Conservation (phyloP, 176 grass and related monocot genomes). For the bread wheat (Triticum aestivum) region DNA sequence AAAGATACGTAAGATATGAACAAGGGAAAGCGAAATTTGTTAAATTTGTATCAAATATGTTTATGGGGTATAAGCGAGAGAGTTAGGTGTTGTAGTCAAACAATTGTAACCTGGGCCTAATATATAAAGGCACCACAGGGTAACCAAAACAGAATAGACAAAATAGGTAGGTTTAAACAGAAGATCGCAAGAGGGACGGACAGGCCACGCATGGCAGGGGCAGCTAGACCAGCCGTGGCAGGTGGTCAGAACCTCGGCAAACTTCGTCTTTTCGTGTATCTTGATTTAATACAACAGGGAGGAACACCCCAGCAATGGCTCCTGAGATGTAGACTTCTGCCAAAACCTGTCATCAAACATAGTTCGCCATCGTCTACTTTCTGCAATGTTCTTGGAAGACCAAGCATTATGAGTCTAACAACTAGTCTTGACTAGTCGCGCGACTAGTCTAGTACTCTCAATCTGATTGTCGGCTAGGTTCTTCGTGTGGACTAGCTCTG, state of each 20-base stretch:
- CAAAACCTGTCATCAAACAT: not conserved
- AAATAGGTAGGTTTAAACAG: conserved; percentile 1
- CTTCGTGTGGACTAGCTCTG: too few species aligned
- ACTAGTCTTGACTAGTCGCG: too few species aligned
- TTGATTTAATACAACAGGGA: not conserved
- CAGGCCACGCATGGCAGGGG: not conserved
- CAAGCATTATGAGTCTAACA: not conserved
- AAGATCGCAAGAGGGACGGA: not conserved
- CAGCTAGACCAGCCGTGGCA: not conserved
- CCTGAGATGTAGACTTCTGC: not conserved
- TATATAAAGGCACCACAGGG: not conserved
- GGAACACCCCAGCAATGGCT: not conserved
- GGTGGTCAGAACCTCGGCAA: not conserved
- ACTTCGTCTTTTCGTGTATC: not conserved
- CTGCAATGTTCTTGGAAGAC: not conserved
- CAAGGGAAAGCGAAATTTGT: conserved; percentile 26
- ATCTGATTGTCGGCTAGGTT: too few species aligned
- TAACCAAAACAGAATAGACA: conserved; percentile 6
- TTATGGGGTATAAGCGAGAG: not conserved
- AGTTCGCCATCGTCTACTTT: not conserved
- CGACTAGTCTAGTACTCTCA: too few species aligned
- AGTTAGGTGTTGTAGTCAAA: not conserved
- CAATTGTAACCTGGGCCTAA: not conserved
- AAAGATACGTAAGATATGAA: conserved; percentile 20
- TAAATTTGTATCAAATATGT: not conserved